A percentile compares a stretch with the other conserved stretches of the same genome.
Conservation (phyloP, 371 early-diverging fungal genomes). For the Apophysomyces sp. region DNA sequence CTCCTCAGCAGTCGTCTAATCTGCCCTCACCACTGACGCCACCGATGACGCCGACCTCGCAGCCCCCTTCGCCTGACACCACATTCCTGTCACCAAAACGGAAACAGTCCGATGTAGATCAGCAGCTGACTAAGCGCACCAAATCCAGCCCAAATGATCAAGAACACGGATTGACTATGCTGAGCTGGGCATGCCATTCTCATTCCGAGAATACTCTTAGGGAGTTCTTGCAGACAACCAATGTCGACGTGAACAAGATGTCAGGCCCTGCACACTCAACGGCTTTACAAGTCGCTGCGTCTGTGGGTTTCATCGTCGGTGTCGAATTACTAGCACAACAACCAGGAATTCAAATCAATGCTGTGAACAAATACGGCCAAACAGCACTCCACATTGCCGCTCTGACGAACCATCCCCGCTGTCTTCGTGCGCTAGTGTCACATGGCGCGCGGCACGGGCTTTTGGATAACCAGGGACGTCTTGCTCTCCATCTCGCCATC, state of each 20-base stretch:
- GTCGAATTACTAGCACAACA: conserved; percentile 23
- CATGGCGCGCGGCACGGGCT: conserved; percentile 30
- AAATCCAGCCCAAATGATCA: not conserved
- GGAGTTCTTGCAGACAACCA: conserved; percentile 12
- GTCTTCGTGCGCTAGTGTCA: conserved; percentile 17
- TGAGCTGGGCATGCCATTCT: conserved; percentile 36
- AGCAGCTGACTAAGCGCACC: not conserved
- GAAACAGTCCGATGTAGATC: not conserved
- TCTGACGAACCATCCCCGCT: conserved; percentile 22
- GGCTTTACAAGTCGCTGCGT: conserved; percentile 39
- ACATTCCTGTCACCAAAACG: not conserved
- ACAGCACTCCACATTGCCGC: conserved; percentile 38
- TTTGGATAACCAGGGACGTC: conserved; percentile 14
- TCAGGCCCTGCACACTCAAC: conserved; percentile 24
- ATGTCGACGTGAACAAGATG: conserved; percentile 27
- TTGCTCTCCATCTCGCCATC: conserved; percentile 33
- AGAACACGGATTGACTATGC: conserved; percentile 18
- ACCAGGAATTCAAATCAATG: conserved; percentile 25
- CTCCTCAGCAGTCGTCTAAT: not conserved
- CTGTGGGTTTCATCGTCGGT: conserved; percentile 31
- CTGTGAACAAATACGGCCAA: conserved; percentile 18
- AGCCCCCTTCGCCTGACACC: not conserved
- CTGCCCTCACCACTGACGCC: not conserved
- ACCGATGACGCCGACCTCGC: not conserved
- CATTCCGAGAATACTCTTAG: conserved; percentile 23